A percentile compares a stretch with the other conserved stretches of the same genome.
These are phyloP conservation scores for Arabis alpina DNA, from an alignment of 345 rosid genomes.

Conservation along the genomic window DNA sequence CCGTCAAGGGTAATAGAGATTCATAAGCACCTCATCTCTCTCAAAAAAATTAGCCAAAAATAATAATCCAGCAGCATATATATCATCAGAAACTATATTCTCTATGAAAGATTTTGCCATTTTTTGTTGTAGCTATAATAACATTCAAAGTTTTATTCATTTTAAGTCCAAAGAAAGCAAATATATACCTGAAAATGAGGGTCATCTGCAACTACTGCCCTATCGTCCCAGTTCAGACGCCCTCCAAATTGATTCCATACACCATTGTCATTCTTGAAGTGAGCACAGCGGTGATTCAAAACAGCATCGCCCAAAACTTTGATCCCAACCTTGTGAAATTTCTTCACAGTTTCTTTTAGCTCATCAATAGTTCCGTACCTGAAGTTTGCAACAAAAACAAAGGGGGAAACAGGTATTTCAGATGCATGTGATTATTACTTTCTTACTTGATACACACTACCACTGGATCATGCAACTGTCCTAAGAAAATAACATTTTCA, in stretches of 20 bases:
- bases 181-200: constrained; percentile 89
- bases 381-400: constrained; percentile 27
- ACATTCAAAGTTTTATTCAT: constrained; percentile 28
- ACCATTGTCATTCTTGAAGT: constrained; percentile 81
- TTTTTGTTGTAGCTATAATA: neutral
- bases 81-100: neutral
- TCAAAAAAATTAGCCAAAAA: neutral
- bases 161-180: neutral
- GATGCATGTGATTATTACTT: neutral
- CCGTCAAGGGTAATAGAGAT: constrained; percentile 15
- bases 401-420: neutral
- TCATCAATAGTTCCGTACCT: constrained; percentile 89
- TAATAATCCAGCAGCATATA: neutral
- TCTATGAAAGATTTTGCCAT: constrained; percentile 13
- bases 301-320: constrained; percentile 96
- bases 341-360: constrained; percentile 74
- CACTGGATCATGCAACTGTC: constrained; percentile 4
- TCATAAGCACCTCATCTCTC: constrained; percentile 8
- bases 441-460: constrained; percentile 8
- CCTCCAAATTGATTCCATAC: constrained; percentile 97
- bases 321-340: constrained; percentile 68
- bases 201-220: constrained; percentile 92
- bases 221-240: constrained; percentile 91
- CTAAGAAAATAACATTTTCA: constrained; percentile 12
- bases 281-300: constrained; percentile 95